A percentile compares a stretch with the other conserved stretches of the same genome.
These are phyloP conservation scores for Solioccasus polychromus DNA, from an alignment of 768 basidiomycete genomes.

Conservation along the genomic window DNA sequence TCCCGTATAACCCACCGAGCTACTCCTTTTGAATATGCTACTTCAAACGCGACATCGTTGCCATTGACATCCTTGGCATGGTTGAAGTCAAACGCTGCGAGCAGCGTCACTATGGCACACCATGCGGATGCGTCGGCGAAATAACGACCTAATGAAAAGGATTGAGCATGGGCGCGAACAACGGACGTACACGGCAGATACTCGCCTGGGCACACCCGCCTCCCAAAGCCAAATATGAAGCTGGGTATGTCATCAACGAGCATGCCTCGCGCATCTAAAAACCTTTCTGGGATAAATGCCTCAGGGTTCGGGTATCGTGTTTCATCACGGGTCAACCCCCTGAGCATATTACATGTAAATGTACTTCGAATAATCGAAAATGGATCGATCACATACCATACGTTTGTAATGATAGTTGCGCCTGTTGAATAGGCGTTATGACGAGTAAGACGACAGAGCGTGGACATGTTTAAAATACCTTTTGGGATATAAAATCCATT, in stretches of 20 bases:
- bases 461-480: conserved; percentile 30
- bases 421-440: neutral
- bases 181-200: too few relatives aligned
- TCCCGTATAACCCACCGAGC: too few relatives aligned
- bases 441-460: neutral
- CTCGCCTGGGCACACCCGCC: conserved; percentile 6
- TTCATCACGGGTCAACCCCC: conserved; percentile 12
- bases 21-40: too few relatives aligned
- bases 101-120: conserved; percentile 7
- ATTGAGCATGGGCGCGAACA: neutral
- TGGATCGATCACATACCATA: conserved; percentile 6
- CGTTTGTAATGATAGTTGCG: conserved; percentile 3
- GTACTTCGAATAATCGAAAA: neutral
- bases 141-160: conserved; percentile 1
- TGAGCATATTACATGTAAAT: neutral
- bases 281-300: conserved; percentile 13
- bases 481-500: conserved; percentile 48
- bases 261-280: conserved; percentile 5
- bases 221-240: conserved; percentile 10
- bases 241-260: conserved; percentile 4
- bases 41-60: conserved; percentile 7
- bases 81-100: conserved; percentile 7
- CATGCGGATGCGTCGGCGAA: conserved; percentile 9
- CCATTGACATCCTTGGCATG: conserved; percentile 5
- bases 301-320: conserved; percentile 7